Conservation (phyloP, 2,329 filamentous ascomycete species). For the Penicillium sp. region DNA sequence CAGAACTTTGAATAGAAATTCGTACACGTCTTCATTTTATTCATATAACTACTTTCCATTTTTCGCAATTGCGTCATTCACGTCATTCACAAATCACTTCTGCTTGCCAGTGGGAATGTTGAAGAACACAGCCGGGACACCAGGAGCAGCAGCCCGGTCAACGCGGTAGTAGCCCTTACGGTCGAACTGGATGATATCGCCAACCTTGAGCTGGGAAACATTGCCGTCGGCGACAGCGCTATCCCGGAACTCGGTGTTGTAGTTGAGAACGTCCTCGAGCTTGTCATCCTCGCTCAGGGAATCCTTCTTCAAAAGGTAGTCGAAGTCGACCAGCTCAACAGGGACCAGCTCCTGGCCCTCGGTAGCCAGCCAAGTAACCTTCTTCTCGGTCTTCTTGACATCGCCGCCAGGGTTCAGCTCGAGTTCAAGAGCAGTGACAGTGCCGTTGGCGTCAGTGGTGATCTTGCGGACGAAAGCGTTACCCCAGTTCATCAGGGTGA, state of each 20-base stretch:
- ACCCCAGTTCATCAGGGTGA: slow-evolving; percentile 97
- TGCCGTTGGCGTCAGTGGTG: slow-evolving; percentile 53
- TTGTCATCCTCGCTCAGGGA: slow-evolving; percentile 87
- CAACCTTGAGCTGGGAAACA: slow-evolving; percentile 75
- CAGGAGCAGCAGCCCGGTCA: slow-evolving; percentile 66
- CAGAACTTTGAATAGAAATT: not conserved
- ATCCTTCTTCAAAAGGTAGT: slow-evolving; percentile 94
- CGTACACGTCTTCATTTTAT: not conserved
- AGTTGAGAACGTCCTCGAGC: slow-evolving; percentile 81
- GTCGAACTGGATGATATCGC: slow-evolving; percentile 95
- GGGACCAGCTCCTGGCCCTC: slow-evolving; percentile 76
- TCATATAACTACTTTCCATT: not conserved
- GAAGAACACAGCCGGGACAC: slow-evolving; percentile 67
- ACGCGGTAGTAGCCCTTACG: slow-evolving; percentile 89
- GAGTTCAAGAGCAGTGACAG: slow-evolving; percentile 72
- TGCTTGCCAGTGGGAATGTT: slow-evolving; percentile 70
- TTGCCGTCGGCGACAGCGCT: slow-evolving; percentile 81
- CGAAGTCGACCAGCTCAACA: slow-evolving; percentile 90
- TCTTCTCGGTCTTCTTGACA: slow-evolving; percentile 94
- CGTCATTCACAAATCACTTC: slow-evolving; percentile 17
- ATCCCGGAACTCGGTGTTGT: slow-evolving; percentile 73
- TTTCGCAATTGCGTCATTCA: not conserved
- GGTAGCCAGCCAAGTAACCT: slow-evolving; percentile 88
- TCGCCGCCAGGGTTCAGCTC: slow-evolving; percentile 92
- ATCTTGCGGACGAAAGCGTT: slow-evolving; percentile 56